Percentiles rank a stretch among this genome's conserved stretches.
phyloP scores from a whole-genome alignment of 306 rosid genomes.

The Oxytropis ochrocephala region DNA sequence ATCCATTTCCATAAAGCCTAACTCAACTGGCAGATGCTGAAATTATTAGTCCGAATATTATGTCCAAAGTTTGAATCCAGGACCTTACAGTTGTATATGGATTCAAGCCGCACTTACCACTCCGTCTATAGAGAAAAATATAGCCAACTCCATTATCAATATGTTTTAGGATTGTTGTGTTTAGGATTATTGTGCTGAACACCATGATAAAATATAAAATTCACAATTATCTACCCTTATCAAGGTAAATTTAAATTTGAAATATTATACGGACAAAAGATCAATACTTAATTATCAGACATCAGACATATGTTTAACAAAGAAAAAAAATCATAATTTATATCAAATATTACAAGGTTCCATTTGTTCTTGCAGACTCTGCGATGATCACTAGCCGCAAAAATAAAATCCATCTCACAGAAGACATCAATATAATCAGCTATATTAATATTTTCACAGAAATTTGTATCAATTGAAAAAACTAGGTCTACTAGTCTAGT shows the following conservation, averaged over 20 bases:
- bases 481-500: not conserved
- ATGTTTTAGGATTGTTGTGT: not conserved
- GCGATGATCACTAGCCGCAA: slow-evolving; percentile 6
- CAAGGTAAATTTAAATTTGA: too few relatives aligned
- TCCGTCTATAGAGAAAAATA: too few relatives aligned
- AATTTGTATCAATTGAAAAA: not conserved
- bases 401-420: slow-evolving; percentile 2
- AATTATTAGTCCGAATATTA: too few relatives aligned
- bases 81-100: too few relatives aligned
- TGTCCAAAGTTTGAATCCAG: too few relatives aligned
- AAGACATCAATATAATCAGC: not conserved
- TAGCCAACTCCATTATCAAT: not conserved
- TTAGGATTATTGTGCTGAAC: not conserved
- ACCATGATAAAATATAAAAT: not conserved
- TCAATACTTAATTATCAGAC: not conserved
- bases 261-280: not conserved
- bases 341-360: not conserved
- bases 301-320: not conserved
- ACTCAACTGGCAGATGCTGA: too few relatives aligned
- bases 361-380: not conserved
- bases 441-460: slow-evolving; percentile 1
- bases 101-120: too few relatives aligned
- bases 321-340: not conserved
- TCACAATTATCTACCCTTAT: not conserved
- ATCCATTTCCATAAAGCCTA: too few relatives aligned